phyloP scores from a whole-genome alignment of 2,329 filamentous ascomycete genomes.

The Claviceps purpurea region DNA sequence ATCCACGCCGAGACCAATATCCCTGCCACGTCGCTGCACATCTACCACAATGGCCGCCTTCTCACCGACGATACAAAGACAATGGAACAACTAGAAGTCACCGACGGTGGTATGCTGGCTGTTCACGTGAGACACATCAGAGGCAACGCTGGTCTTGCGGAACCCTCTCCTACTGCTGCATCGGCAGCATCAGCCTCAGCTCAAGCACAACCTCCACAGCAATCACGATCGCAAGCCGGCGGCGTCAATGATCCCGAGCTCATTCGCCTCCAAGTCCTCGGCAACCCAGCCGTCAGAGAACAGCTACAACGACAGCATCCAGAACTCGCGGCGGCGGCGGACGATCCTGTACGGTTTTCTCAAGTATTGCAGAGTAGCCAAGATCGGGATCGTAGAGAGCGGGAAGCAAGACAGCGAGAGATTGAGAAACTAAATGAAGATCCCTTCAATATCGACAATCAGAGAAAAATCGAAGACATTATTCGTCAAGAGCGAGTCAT shows the following conservation, averaged over 20 bases:
- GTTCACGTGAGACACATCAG: conserved; percentile 59
- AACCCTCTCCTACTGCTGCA: conserved; percentile 17
- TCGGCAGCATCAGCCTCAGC: conserved; percentile 19
- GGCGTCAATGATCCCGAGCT: conserved; percentile 59
- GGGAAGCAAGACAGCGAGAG: conserved; percentile 66
- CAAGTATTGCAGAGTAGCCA: conserved; percentile 56
- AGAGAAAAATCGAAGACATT: conserved; percentile 88
- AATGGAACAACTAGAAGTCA: conserved; percentile 66
- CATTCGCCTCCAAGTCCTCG: conserved; percentile 69
- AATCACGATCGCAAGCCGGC: conserved; percentile 18
- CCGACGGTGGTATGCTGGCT: conserved; percentile 84
- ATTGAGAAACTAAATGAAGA: conserved; percentile 83
- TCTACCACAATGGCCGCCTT: conserved; percentile 81
- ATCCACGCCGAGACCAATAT: conserved; percentile 75
- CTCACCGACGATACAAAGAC: conserved; percentile 68
- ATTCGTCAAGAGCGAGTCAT: conserved; percentile 90
- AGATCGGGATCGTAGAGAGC: conserved; percentile 56
- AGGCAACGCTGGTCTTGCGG: conserved; percentile 23
- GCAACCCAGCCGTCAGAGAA: conserved; percentile 58
- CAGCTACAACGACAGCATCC: conserved; percentile 62
- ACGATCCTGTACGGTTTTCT: conserved; percentile 65
- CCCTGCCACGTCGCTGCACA: conserved; percentile 58
- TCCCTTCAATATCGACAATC: conserved; percentile 85
- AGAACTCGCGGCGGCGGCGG: conserved; percentile 60
- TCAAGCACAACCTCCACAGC: conserved; percentile 16